Conservation (phyloP, 2,329 filamentous ascomycete genomes). For the Fusarium guadeloupense region DNA sequence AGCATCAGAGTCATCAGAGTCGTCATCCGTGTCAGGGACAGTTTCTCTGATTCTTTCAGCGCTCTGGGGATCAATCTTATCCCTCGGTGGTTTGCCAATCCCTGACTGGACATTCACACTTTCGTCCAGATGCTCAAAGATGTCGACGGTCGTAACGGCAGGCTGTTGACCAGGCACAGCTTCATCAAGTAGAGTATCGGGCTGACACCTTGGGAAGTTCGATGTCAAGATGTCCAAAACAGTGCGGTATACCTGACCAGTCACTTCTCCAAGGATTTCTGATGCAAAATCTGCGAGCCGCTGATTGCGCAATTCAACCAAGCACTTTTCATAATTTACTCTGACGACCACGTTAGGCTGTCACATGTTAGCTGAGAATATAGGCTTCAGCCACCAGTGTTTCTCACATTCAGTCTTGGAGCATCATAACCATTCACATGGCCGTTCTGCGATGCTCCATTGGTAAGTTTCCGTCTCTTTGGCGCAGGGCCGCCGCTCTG, state of each 20-base stretch:
- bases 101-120: constrained; percentile 63
- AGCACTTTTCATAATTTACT: constrained; percentile 85
- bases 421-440: constrained; percentile 51
- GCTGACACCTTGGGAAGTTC: constrained; percentile 72
- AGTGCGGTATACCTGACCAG: constrained; percentile 79
- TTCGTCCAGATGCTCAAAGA: constrained; percentile 64
- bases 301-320: constrained; percentile 82
- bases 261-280: constrained; percentile 75
- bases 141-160: constrained; percentile 62
- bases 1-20: constrained; percentile 50
- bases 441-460: constrained; percentile 51
- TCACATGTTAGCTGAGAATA: constrained; percentile 41
- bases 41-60: constrained; percentile 60
- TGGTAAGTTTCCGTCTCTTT: constrained; percentile 66
- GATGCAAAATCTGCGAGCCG: constrained; percentile 78
- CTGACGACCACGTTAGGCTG: constrained; percentile 78
- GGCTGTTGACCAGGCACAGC: constrained; percentile 44
- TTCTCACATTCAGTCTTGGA: constrained; percentile 63
- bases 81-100: constrained; percentile 63
- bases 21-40: constrained; percentile 47
- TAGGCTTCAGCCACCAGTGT: not conserved
- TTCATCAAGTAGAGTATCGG: constrained; percentile 57
- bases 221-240: constrained; percentile 76
- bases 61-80: constrained; percentile 57
- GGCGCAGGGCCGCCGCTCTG: constrained; percentile 50